Evolutionary conservation across 1,139 yeast genomes (phyloP), one percentile per base, ranked within the genome.

Genomic region (Suhomyces ambrosiae): DNA sequence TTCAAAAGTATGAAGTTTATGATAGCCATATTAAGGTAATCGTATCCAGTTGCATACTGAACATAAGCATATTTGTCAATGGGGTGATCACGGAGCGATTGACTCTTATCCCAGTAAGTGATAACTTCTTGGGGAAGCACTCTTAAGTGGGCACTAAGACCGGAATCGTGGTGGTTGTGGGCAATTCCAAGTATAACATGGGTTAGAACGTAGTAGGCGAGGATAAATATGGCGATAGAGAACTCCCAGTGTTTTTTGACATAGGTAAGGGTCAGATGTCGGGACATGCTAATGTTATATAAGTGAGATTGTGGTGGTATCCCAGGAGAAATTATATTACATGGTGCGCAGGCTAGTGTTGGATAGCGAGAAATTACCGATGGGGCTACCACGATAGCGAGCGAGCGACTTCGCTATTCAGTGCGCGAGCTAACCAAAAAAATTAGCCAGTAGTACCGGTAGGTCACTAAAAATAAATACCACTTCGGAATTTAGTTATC

Each of bases 21-120:
- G 18, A 67, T 42, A 3, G 71, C 71, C 33, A 66, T 46, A 33
- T 63, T 57, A 34, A 67, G 52, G 42, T 66, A 65, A 28, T 54
- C 61, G 30, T 54, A 48, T 31, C 52, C 52, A 10, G 73, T 67
- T 26, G 72, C 70, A 49, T 67, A 67, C 44, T 66, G 72, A 30
- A 63, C 53, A 42, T 67, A 67, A 2, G 68, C 68, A 32, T 35
- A 48, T 19, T 48, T 53, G 15, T 27, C 21, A 10, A 29, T n/a
- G 5, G 7, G n/a, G 3, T 19, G 14, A 6, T 27, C 14, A 3
- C 24, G 30, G 15, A 40, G 34, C 5, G 31, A 17, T 13, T 12
- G n/a, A 5, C 35, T 32, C 8, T 23, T 30, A 19, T 44, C 46
- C 35, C 44, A 45, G 34, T 47, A 35, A 22, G 50, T 42, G 10